phyloP scores from a whole-genome alignment of 371 early-diverging fungal species.

The Apophysomyces variabilis region DNA sequence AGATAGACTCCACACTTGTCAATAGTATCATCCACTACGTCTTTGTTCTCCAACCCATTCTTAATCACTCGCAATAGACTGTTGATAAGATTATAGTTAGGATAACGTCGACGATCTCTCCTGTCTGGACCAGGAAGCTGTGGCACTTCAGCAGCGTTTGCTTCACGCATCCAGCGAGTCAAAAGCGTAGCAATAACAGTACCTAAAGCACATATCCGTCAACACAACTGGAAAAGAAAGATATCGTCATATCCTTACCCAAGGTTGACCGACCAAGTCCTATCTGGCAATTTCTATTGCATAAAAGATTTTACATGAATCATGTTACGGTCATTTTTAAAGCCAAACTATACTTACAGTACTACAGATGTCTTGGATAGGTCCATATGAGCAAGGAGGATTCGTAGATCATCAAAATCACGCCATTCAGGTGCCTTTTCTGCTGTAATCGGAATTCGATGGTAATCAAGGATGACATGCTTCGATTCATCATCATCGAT shows the following conservation, averaged over 20 bases:
- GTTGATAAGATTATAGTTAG: conserved; percentile 69
- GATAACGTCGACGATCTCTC: conserved; percentile 22
- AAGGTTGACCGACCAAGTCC: conserved; percentile 71
- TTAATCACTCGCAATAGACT: conserved; percentile 69
- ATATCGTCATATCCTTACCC: conserved; percentile 24
- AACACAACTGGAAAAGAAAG: not conserved
- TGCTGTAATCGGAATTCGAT: conserved; percentile 69
- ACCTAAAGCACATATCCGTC: conserved; percentile 12
- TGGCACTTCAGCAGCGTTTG: conserved; percentile 15
- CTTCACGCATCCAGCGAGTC: conserved; percentile 53
- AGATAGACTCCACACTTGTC: conserved; percentile 55
- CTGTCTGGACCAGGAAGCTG: not conserved
- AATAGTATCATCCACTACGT: conserved; percentile 61
- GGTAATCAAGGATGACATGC: conserved; percentile 31
- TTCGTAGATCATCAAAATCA: conserved; percentile 65
- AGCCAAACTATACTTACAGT: conserved; percentile 41
- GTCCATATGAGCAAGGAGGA: conserved; percentile 39
- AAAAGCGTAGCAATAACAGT: conserved; percentile 60
- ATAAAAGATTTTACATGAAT: not conserved
- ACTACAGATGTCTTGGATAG: conserved; percentile 55
- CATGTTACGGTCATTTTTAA: not conserved
- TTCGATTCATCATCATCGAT: not conserved
- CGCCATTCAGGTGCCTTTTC: conserved; percentile 61
- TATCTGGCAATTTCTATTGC: conserved; percentile 68
- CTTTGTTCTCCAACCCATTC: conserved; percentile 66